phyloP scores from a whole-genome alignment of 177 flowering plant genomes.

The Vitis hybrid region DNA sequence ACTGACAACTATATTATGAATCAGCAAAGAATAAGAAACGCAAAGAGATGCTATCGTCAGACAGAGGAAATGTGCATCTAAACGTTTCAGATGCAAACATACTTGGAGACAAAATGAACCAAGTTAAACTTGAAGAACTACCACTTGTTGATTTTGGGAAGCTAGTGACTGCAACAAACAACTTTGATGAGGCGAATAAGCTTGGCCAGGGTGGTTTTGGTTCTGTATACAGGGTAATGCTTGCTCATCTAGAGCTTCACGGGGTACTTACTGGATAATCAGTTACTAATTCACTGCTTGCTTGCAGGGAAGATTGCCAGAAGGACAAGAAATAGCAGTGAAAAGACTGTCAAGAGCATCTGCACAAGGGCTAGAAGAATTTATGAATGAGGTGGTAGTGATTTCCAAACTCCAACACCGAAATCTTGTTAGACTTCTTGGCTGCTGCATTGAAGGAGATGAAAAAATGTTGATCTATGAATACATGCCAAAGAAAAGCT shows the following conservation, averaged over 20 bases:
- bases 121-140: conserved; percentile 22
- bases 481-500: too few species aligned
- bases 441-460: too few species aligned
- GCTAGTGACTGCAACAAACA: conserved; percentile 26
- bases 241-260: too few species aligned
- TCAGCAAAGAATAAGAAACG: conserved; percentile 12
- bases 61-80: conserved; percentile 3
- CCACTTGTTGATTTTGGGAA: conserved; percentile 17
- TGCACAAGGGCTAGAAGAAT: conserved; percentile 19
- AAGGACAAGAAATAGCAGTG: conserved; percentile 23
- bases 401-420: conserved; percentile 38
- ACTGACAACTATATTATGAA: neutral
- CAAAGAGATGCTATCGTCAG: neutral
- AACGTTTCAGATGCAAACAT: neutral
- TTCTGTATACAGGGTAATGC: conserved; percentile 25
- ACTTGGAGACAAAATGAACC: conserved; percentile 3
- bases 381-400: conserved; percentile 26
- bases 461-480: too few species aligned
- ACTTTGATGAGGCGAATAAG: conserved; percentile 25
- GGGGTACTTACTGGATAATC: too few species aligned
- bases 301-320: conserved; percentile 6
- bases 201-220: conserved; percentile 32
- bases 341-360: conserved; percentile 21
- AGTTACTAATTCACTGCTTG: neutral
- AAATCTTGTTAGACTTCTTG: conserved; percentile 21